Percentiles rank a stretch among this genome's conserved stretches.
phyloP scores from a whole-genome alignment of 306 rosid species.

The Prunus campanulata region DNA sequence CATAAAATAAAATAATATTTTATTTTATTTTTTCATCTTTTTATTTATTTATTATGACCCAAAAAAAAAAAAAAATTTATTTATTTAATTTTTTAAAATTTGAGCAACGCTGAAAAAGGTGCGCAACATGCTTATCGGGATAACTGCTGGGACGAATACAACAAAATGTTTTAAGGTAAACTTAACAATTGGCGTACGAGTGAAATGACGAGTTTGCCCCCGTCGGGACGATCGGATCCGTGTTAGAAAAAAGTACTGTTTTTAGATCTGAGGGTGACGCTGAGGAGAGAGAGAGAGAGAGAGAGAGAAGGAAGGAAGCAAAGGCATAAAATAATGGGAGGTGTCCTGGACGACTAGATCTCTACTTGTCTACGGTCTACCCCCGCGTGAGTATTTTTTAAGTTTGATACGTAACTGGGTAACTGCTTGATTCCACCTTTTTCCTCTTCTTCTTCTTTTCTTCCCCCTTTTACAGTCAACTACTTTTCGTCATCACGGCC shows the following conservation, averaged over 20 bases:
- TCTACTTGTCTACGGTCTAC: not conserved
- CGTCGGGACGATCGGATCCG: conserved; percentile 1
- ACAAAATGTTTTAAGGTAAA: not conserved
- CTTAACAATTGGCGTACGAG: not conserved
- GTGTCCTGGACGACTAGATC: not conserved
- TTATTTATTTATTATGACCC: too few relatives aligned
- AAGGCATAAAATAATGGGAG: not conserved
- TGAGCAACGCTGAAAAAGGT: not conserved
- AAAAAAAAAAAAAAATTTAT: too few relatives aligned
- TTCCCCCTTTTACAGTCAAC: not conserved
- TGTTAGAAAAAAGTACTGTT: too few relatives aligned
- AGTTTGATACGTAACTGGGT: not conserved
- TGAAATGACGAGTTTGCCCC: conserved; percentile 17
- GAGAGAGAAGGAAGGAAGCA: conserved; percentile 1
- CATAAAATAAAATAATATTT: not conserved
- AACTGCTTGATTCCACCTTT: not conserved
- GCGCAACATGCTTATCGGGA: conserved; percentile 37
- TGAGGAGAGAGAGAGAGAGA: not conserved
- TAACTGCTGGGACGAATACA: conserved; percentile 23
- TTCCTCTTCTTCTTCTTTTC: not conserved
- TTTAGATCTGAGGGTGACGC: not conserved
- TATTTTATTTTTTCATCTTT: not conserved
- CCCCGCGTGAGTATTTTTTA: not conserved
- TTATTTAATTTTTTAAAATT: not conserved
- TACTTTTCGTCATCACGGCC: not conserved